A percentile compares a stretch with the other conserved stretches of the same genome.
These are phyloP conservation scores for Lasiodiplodia sp. DNA, from an alignment of 2,329 filamentous ascomycete genomes.

Conservation along the genomic window DNA sequence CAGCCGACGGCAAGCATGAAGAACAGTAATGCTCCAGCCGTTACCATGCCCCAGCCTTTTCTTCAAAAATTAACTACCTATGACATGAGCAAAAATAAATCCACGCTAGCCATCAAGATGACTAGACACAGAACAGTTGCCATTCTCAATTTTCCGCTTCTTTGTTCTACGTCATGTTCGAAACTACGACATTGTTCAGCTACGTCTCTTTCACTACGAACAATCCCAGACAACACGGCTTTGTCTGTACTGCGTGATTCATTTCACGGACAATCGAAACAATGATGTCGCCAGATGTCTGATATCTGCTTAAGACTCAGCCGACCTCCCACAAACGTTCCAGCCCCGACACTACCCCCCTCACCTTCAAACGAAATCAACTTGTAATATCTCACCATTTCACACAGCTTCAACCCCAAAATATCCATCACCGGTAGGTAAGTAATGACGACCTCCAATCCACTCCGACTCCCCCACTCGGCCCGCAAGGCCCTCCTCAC, in stretches of 20 bases:
- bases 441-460: background rate
- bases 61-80: background rate
- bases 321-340: background rate
- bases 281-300: background rate
- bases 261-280: background rate
- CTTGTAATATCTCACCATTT: background rate
- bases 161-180: background rate
- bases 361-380: too few relatives aligned
- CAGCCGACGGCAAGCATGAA: too few relatives aligned
- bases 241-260: background rate
- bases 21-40: too few relatives aligned
- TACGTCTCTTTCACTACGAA: background rate
- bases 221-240: background rate
- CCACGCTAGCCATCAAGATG: too few relatives aligned
- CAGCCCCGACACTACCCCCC: background rate
- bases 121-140: background rate
- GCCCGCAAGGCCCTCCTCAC: constrained; percentile 7
- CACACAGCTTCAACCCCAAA: background rate
- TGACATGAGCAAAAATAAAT: too few relatives aligned
- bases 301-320: background rate
- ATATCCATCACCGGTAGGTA: background rate
- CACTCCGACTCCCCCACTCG: background rate
- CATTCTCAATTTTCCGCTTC: background rate
- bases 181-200: background rate
- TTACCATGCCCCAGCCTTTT: too few relatives aligned